phyloP scores from a whole-genome alignment of 768 basidiomycete genomes.

The Rhizopogon rudus region DNA sequence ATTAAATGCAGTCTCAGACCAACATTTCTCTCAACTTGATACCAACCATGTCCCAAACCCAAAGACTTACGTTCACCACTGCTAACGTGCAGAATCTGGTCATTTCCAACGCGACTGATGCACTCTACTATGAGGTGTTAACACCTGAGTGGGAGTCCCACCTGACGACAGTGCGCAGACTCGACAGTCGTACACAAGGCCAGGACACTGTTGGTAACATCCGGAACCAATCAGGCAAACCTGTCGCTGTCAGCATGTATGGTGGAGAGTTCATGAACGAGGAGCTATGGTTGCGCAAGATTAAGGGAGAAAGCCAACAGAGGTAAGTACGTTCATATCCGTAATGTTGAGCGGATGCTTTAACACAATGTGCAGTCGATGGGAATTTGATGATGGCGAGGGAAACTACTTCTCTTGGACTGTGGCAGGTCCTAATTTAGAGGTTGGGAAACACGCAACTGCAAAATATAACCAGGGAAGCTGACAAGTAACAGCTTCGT shows the following conservation, averaged over 20 bases:
- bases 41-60: constrained; percentile 21
- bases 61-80: constrained; percentile 34
- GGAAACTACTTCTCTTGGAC: constrained; percentile 18
- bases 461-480: not conserved
- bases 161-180: constrained; percentile 29
- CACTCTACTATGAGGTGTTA: constrained; percentile 35
- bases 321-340: constrained; percentile 10
- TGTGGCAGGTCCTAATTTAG: constrained; percentile 4
- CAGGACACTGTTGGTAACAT: constrained; percentile 29
- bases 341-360: not conserved
- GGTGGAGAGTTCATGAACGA: constrained; percentile 20
- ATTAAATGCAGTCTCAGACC: not conserved
- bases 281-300: constrained; percentile 26
- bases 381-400: constrained; percentile 21
- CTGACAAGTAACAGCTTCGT: constrained; percentile 18
- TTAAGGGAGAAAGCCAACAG: constrained; percentile 9
- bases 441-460: constrained; percentile 4
- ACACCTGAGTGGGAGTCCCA: constrained; percentile 33
- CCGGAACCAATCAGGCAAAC: constrained; percentile 24
- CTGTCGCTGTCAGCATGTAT: constrained; percentile 25
- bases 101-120: constrained; percentile 32
- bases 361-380: constrained; percentile 6
- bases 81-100: constrained; percentile 32
- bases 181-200: constrained; percentile 23
- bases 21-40: not conserved